phyloP scores from a whole-genome alignment of 495 filamentous ascomycete species.

The Pyrenula massariospora region DNA sequence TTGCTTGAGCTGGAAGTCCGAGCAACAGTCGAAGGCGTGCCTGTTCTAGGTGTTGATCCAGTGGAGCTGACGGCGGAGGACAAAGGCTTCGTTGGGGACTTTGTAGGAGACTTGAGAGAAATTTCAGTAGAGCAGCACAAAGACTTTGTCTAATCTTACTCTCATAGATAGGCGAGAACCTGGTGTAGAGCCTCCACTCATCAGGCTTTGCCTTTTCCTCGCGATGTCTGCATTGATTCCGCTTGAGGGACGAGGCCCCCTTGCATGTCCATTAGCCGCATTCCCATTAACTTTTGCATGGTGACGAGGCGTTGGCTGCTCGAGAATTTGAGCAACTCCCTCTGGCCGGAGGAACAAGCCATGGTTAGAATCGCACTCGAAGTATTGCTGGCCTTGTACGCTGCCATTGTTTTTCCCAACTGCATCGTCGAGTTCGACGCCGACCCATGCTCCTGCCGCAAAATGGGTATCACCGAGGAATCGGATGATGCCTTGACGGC shows the following conservation, averaged over 20 bases:
- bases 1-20: conserved; percentile 24
- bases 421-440: conserved; percentile 75
- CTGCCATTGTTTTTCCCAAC: conserved; percentile 91
- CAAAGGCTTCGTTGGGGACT: conserved; percentile 66
- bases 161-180: conserved; percentile 41
- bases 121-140: conserved; percentile 5
- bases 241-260: conserved; percentile 22
- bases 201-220: conserved; percentile 24
- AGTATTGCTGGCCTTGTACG: conserved; percentile 82
- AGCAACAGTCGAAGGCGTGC: conserved; percentile 38
- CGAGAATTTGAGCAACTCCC: conserved; percentile 45
- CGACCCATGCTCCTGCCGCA: conserved; percentile 75
- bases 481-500: conserved; percentile 63
- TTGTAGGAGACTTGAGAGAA: conserved; percentile 52
- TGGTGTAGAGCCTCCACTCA: conserved; percentile 32
- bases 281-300: conserved; percentile 15
- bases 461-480: conserved; percentile 74
- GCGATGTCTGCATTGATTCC: conserved; percentile 17
- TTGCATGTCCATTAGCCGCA: conserved; percentile 5
- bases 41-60: conserved; percentile 35
- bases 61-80: conserved; percentile 45
- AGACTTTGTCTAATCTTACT: conserved; percentile 28
- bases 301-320: conserved; percentile 36
- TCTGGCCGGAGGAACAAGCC: conserved; percentile 82
- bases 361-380: conserved; percentile 64